Conservation (phyloP, 352 stramenopile genomes). For the Phytophthora pisi region DNA sequence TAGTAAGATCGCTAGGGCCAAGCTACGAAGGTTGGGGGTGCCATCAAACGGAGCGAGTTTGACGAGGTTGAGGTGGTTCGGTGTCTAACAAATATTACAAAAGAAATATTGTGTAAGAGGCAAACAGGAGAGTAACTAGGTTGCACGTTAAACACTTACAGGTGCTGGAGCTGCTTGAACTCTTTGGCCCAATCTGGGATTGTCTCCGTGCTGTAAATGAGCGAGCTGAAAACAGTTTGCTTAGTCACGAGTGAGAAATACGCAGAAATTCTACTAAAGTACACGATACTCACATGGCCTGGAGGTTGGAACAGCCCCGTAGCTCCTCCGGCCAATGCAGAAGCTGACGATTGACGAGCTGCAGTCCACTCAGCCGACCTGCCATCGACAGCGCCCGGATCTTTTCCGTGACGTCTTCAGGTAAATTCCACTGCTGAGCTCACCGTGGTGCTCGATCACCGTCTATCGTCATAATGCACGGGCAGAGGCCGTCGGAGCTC, state of each 20-base stretch:
- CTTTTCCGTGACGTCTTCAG: conserved; percentile 12
- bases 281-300: conserved; percentile 1
- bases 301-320: conserved; percentile 1
- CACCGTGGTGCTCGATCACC: conserved; percentile 14
- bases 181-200: conserved; percentile 14
- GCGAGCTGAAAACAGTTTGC: conserved; percentile 1
- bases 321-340: conserved; percentile 17
- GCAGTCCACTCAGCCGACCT: conserved; percentile 11
- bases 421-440: conserved; percentile 16
- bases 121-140: not conserved
- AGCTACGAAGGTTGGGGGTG: conserved; percentile 9
- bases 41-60: conserved; percentile 11
- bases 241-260: not conserved
- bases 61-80: conserved; percentile 15
- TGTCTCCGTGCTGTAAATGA: conserved; percentile 29
- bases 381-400: conserved; percentile 6
- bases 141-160: conserved; percentile 6
- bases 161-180: conserved; percentile 18
- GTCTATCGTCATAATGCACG: conserved; percentile 29
- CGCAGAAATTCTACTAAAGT: not conserved
- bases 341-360: conserved; percentile 29
- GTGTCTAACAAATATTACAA: conserved; percentile 9
- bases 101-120: too few relatives aligned
- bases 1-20: conserved; percentile 17
- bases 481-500: not conserved